Evolutionary conservation across 345 rosid genomes (phyloP).

Genomic region (Citrus unshiu): DNA sequence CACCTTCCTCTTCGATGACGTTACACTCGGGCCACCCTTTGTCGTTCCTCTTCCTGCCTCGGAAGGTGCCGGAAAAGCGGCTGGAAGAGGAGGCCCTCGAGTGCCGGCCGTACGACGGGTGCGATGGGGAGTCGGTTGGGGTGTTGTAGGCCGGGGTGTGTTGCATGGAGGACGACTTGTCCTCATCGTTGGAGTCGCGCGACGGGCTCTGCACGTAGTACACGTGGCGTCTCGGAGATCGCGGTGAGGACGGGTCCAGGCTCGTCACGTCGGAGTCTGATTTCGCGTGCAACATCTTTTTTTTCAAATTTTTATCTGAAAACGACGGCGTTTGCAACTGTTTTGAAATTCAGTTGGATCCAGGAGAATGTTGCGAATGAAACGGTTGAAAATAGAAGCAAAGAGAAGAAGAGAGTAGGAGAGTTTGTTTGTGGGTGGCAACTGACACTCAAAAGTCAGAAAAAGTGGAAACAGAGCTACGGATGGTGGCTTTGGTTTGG

Average conservation of each 20-base stretch:
- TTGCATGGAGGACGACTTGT: conserved; percentile 66
- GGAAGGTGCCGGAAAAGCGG: conserved; percentile 54
- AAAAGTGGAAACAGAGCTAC: background rate
- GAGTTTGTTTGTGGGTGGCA: no score
- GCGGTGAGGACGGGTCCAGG: conserved; percentile 64
- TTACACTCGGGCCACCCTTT: conserved; percentile 71
- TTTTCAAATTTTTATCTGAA: no score
- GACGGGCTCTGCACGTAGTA: conserved; percentile 84
- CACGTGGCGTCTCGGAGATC: conserved; percentile 65
- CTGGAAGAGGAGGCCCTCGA: conserved; percentile 59
- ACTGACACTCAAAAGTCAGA: no score
- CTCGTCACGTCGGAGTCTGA: conserved; percentile 76
- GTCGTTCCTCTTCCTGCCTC: conserved; percentile 52
- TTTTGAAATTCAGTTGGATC: background rate
- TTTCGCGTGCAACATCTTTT: conserved; percentile 43
- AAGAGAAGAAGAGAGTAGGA: no score
- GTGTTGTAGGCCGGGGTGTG: conserved; percentile 55
- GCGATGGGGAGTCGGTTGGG: conserved; percentile 81
- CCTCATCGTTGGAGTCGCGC: conserved; percentile 80
- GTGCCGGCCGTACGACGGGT: conserved; percentile 61
- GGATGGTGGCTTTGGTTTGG: conserved; percentile 19
- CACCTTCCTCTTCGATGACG: conserved; percentile 68
- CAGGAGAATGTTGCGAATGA: background rate
- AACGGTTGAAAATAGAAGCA: background rate
- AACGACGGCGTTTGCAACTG: no score